Evolutionary conservation across 345 rosid genomes (phyloP), one percentile per base, ranked within the genome.

Genomic region (Arabis alpina): DNA sequence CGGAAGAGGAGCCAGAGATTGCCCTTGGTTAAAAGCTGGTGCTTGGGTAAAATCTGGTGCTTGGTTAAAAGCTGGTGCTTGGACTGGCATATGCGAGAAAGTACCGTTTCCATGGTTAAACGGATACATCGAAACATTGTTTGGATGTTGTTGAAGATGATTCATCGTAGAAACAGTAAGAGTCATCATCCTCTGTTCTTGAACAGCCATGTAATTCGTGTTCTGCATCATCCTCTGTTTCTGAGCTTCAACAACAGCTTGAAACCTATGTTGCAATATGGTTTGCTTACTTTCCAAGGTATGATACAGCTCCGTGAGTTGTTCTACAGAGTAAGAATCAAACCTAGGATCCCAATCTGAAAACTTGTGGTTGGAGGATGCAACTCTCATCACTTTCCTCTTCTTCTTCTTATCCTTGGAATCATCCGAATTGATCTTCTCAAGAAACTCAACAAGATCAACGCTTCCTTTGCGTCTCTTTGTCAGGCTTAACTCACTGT

Each of bases 331-430:
- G 68, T 54, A 74, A 12, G 25, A 15, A 34, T 60, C 63, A 52
- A 74, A 74, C 56, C 55, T 52, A 2, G 62, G 50, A 41, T 74
- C 73, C 77, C 68, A 74, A 66, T 43, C 68, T n/a, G 55, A 51
- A 66, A 24, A 74, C 68, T 67, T 74, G 61, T 2, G 12, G 34
- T 5, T 8, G 43, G 2, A 15, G 7, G 66, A 5, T 25, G 4
- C 55, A 59, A 28, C 19, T 34, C 3, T 12, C 55, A 66, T 55
- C 67, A 3, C 48, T 63, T 57, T 55, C 68, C 2, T 64, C 70
- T 57, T 57, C 39, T 64, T 45, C n/a, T 32, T 16, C 8, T 70
- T 43, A 6, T 51, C 11, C 37, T 14, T 43, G 6, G 68, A 37
- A 11, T 74, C 67, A 5, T 43, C 72, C 1, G 34, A 43, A 12